Evolutionary conservation across 75 land plant species (phyloP).

Genomic region (Ceratopteris richardii): DNA sequence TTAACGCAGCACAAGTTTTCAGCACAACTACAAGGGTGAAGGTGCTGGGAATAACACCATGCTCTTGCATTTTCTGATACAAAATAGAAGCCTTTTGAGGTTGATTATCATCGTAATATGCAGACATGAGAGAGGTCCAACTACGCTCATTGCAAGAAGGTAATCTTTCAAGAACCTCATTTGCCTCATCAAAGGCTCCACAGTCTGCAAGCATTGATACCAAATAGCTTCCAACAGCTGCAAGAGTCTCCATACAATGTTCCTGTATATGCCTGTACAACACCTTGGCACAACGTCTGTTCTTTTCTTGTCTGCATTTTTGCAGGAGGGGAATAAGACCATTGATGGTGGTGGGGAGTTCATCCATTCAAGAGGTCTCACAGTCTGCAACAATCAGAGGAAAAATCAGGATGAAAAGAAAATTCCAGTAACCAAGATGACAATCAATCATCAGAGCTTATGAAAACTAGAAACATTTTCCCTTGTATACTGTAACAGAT

Average conservation of each 20-base stretch:
- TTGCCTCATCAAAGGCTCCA: constrained; percentile 12
- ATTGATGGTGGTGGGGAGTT: too few relatives aligned
- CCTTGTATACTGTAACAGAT: too few relatives aligned
- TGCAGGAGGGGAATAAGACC: not conserved
- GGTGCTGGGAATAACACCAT: constrained; percentile 28
- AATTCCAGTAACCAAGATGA: too few relatives aligned
- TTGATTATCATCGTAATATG: not conserved
- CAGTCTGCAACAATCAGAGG: too few relatives aligned
- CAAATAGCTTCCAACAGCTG: constrained; percentile 3
- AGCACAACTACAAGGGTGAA: constrained; percentile 25
- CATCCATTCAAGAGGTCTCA: too few relatives aligned
- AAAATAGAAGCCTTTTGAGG: not conserved
- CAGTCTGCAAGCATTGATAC: constrained; percentile 16
- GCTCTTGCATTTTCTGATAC: constrained; percentile 1
- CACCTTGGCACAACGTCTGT: not conserved
- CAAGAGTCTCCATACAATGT: not conserved
- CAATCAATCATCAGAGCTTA: too few relatives aligned
- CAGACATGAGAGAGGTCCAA: not conserved
- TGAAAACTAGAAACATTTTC: too few relatives aligned
- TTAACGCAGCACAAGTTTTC: constrained; percentile 11
- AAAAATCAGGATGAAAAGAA: too few relatives aligned
- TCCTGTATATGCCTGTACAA: not conserved
- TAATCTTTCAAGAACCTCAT: not conserved
- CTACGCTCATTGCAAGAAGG: not conserved
- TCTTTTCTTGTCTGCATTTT: constrained; percentile 1